Percentiles rank a stretch among this genome's conserved stretches.
These are phyloP conservation scores for Melanogaster broomeanus DNA, from an alignment of 768 basidiomycete species.

Conservation along the genomic window DNA sequence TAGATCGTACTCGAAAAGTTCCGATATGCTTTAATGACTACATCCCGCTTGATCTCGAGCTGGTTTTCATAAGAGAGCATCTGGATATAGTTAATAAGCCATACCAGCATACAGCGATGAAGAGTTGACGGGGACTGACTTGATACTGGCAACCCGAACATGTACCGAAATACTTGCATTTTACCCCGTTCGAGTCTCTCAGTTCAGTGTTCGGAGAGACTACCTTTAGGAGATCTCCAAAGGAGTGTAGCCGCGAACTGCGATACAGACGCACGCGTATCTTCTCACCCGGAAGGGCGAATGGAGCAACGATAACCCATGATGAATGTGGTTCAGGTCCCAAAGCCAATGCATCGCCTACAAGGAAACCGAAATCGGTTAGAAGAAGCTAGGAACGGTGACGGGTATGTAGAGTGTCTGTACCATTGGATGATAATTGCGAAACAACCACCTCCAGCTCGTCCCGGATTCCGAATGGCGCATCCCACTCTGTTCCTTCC, in stretches of 20 bases:
- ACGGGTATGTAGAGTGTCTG: slow-evolving; percentile 13
- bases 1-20: slow-evolving; percentile 56
- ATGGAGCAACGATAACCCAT: slow-evolving; percentile 86
- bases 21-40: slow-evolving; percentile 80
- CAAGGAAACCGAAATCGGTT: background rate
- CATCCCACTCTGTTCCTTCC: slow-evolving; percentile 52
- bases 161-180: slow-evolving; percentile 85
- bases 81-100: slow-evolving; percentile 39
- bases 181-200: slow-evolving; percentile 63
- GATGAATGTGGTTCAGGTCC: slow-evolving; percentile 48
- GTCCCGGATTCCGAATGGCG: slow-evolving; percentile 60
- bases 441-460: slow-evolving; percentile 70
- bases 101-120: background rate
- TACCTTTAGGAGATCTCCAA: slow-evolving; percentile 72
- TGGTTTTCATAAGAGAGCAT: slow-evolving; percentile 90
- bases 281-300: slow-evolving; percentile 81
- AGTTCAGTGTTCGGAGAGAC: slow-evolving; percentile 60
- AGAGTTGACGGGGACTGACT: slow-evolving; percentile 38
- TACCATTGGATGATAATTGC: slow-evolving; percentile 64
- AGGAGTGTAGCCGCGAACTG: slow-evolving; percentile 68
- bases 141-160: slow-evolving; percentile 97
- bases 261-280: slow-evolving; percentile 74
- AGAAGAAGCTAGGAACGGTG: background rate
- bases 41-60: slow-evolving; percentile 81
- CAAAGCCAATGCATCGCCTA: slow-evolving; percentile 70